Percentiles rank a stretch among this genome's conserved stretches.
phyloP scores from a whole-genome alignment of 352 stramenopile species.

The Phytopythium cucurbitacearum region DNA sequence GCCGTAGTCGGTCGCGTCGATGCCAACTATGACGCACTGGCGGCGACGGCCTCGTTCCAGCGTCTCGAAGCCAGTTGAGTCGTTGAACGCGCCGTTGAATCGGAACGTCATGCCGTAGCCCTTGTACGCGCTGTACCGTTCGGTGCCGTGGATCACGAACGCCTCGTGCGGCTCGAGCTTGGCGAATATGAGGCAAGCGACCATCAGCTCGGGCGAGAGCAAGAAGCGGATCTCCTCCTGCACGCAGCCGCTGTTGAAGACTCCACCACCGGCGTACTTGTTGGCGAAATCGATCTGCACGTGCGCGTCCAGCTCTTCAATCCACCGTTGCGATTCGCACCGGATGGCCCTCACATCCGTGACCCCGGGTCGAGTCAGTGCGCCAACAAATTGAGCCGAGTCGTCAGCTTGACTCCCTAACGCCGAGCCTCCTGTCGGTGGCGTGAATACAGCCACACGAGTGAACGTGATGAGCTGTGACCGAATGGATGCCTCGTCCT shows the following conservation, averaged over 20 bases:
- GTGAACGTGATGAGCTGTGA: conserved; percentile 55
- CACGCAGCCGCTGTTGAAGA: conserved; percentile 66
- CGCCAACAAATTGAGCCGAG: too few relatives aligned
- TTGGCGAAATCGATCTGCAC: conserved; percentile 85
- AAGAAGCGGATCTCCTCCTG: conserved; percentile 86
- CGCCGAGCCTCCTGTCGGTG: background rate
- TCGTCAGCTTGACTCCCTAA: too few relatives aligned
- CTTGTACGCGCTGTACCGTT: conserved; percentile 50
- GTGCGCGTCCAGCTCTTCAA: conserved; percentile 59
- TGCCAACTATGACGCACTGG: conserved; percentile 63
- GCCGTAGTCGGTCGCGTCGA: conserved; percentile 69
- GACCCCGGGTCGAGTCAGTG: too few relatives aligned
- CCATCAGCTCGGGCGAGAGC: conserved; percentile 64
- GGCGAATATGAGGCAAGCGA: conserved; percentile 60
- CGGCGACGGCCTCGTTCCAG: conserved; percentile 18
- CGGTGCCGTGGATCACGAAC: conserved; percentile 64
- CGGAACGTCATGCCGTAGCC: conserved; percentile 60
- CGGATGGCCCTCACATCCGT: conserved; percentile 1
- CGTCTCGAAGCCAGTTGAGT: conserved; percentile 19
- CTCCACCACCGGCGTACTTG: conserved; percentile 69
- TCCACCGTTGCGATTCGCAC: conserved; percentile 39
- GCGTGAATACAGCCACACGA: conserved; percentile 30
- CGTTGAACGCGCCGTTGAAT: conserved; percentile 39
- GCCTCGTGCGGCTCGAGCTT: conserved; percentile 60
- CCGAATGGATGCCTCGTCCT: conserved; percentile 8